Base-by-base conservation (phyloP, 2,329 filamentous ascomycete genomes). In the Neoascochyta sp. region DNA sequence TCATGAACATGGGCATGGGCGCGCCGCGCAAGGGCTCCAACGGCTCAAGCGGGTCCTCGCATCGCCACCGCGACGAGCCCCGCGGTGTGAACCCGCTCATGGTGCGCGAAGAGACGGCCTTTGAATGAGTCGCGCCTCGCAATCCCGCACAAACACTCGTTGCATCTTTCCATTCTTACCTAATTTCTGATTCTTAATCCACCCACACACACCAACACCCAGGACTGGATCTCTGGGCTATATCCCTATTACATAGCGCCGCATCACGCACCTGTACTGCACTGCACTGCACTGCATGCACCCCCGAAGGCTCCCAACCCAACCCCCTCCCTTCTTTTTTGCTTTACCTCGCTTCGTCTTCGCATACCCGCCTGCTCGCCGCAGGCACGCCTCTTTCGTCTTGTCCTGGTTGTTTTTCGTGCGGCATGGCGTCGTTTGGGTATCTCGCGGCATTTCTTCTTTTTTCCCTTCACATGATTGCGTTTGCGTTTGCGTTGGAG, bases 1-100 rank as follows among this genome's bases (percentile, higher is more conserved):
- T 63, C 11, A 60, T 63, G 55, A 57, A 58, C 32, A 61, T 63
- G 57, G 50, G 51, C 11, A 50, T 54, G 38, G 45, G 38, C 8
- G 45, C 36, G 3, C 57, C 51, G 29, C 45, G 64, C 34, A 67
- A 68, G 45, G 53, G 55, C 12, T 63, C 60, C 5, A 47, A 41
- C 42, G 52, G 50, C 16, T 48, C 50, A 4, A 42, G 22, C 15
- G 24, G 16, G 4, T 28, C 32, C 16, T 29, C 22, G 20, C 30
- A 41, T 24, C 31, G 30, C 23, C 11, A 27, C 18, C 37, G 35
- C 18, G 27, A 36, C 15, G 44, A 52, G 41, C 16, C 41, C 21
- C 23, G 46, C 41, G 24, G n/a, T n/a, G n/a, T 32, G 27, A 38
- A 51, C 27, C 25, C 41, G 29, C 37, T 44, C 30, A 38, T 52